Percentiles rank a stretch among this genome's conserved stretches.
Conservation (phyloP, 2,329 filamentous ascomycete genomes). For the Nigrospora sphaerica region DNA sequence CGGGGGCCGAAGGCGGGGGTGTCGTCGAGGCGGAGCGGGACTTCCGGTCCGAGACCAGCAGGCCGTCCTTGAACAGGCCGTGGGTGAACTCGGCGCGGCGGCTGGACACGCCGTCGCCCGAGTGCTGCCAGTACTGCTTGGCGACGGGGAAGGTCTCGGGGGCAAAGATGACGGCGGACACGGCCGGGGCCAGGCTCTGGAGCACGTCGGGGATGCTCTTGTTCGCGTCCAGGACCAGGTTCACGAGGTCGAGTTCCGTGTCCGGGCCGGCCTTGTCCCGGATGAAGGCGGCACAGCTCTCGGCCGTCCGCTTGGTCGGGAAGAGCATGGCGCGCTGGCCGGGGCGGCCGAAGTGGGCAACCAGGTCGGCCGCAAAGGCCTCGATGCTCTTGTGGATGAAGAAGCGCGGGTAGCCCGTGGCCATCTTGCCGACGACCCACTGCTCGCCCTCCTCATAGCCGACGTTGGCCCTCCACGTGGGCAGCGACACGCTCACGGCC, state of each 20-base stretch:
- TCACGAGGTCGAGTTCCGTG: conserved; percentile 45
- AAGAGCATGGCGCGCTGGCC: conserved; percentile 75
- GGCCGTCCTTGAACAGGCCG: conserved; percentile 61
- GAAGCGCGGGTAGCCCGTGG: conserved; percentile 88
- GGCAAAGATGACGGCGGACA: conserved; percentile 68
- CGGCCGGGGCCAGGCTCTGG: conserved; percentile 47
- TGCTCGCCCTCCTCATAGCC: conserved; percentile 89
- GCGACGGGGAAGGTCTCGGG: conserved; percentile 60
- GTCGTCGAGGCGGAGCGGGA: conserved; percentile 16
- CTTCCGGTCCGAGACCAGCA: conserved; percentile 32
- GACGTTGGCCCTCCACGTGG: conserved; percentile 85
- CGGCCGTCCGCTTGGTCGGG: conserved; percentile 63
- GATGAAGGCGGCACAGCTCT: conserved; percentile 70
- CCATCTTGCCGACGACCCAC: conserved; percentile 81
- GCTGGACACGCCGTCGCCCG: conserved; percentile 86
- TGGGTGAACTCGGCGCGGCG: conserved; percentile 87
- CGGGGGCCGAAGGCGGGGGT: conserved; percentile 5
- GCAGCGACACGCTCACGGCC: conserved; percentile 94
- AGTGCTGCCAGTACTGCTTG: conserved; percentile 98
- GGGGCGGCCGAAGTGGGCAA: conserved; percentile 52
- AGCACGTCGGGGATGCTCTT: conserved; percentile 44
- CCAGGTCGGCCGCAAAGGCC: conserved; percentile 62
- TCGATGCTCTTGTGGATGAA: conserved; percentile 83
- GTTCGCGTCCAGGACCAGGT: conserved; percentile 55
- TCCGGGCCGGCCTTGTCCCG: conserved; percentile 47